Evolutionary conservation across 176 grass and related monocot genomes (phyloP), one percentile per base, ranked within the genome.

Genomic region (Microstegium vimineum): DNA sequence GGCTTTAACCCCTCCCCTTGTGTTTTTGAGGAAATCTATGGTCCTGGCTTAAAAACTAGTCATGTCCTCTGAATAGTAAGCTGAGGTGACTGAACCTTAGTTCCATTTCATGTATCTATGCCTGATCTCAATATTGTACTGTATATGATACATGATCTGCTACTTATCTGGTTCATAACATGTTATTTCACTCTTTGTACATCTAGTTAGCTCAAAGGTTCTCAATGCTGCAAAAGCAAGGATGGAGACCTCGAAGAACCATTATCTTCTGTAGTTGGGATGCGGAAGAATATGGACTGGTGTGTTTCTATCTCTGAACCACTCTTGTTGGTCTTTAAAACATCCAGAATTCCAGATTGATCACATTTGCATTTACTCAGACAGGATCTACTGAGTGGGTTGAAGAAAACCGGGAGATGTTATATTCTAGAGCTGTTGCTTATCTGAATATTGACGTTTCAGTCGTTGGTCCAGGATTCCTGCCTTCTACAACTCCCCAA

Each of bases 371-470:
- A 23, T 79, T 88, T 33, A 43, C 81, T 71, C 87, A 98, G 95
- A 93, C 92, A 73, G 92, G 92, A 71, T 98, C 95, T 5, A 98
- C 92, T 64, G 95, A 95, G 86, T 98, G 95, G 95, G 95, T 98
- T 60, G 95, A 98, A 86, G 92, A 95, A 88, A 98, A 98, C 76
- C 66, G 27, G 78, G 90, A 95, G 67, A 68, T 95, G 74, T 73
- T 98, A 64, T 78, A 89, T 57, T 84, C 84, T 5, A 82, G 82
- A 49, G 92, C 92, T 71, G 89, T 95, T 85, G 92, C 92, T 27
- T 98, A 98, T 88, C 79, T 95, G 43, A 98, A 98, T 69, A 62
- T 93, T 78, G 95, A 98, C 11, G 75, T 62, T 72, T 83, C 90
- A 10, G 90, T 91, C 20, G 25, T 73, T 41, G 92, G 89, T n/a